Percentiles rank a stretch among this genome's conserved stretches.
Evolutionary conservation across 176 grass and related monocot genomes (phyloP).

Genomic region (Musa beccarii): DNA sequence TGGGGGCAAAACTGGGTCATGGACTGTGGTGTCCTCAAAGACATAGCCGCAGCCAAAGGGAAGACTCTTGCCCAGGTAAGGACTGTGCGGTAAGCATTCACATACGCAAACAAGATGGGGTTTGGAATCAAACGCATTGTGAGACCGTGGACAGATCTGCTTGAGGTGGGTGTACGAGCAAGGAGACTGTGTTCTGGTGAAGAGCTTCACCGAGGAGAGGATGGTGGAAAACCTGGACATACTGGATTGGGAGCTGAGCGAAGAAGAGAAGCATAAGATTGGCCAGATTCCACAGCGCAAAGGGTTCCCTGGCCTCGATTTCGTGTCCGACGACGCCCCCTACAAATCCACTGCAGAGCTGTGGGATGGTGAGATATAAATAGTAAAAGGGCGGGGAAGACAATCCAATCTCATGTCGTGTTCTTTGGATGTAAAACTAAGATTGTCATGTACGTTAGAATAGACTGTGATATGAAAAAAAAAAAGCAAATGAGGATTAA

Average conservation of each 20-base stretch:
- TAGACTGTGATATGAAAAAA: too few relatives aligned
- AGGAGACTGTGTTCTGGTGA: slow-evolving; percentile 1
- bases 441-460: too few relatives aligned
- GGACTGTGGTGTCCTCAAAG: slow-evolving; percentile 34
- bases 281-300: slow-evolving; percentile 1
- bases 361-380: slow-evolving; percentile 9
- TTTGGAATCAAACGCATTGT: background rate
- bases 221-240: slow-evolving; percentile 7
- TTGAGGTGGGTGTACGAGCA: slow-evolving; percentile 12
- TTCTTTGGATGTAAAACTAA: too few relatives aligned
- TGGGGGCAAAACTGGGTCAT: slow-evolving; percentile 32
- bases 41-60: slow-evolving; percentile 41
- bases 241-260: slow-evolving; percentile 1
- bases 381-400: background rate
- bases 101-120: background rate
- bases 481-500: too few relatives aligned
- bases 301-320: background rate
- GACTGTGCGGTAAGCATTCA: too few relatives aligned
- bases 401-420: too few relatives aligned
- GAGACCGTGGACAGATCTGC: background rate
- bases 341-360: slow-evolving; percentile 3
- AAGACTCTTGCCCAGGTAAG: slow-evolving; percentile 52
- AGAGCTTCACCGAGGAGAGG: background rate
- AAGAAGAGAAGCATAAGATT: slow-evolving; percentile 9
- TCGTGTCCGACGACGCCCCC: background rate